phyloP scores from a whole-genome alignment of 2,329 filamentous ascomycete species.

The Nigrospora osmanthi region DNA sequence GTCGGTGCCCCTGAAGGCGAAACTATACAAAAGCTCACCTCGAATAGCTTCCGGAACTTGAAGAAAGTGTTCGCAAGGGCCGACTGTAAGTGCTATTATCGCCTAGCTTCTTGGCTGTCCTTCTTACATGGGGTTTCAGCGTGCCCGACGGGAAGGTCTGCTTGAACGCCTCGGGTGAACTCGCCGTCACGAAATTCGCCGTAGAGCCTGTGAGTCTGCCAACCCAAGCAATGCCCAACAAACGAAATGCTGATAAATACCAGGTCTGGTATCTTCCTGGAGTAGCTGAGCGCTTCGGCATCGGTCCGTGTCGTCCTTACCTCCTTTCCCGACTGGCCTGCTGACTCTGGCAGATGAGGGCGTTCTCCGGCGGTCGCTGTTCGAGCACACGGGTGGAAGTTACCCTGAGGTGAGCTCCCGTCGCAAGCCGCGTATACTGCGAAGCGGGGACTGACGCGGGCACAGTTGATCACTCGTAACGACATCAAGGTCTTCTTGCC shows the following conservation, averaged over 20 bases:
- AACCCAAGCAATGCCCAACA: neutral
- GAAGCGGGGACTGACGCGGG: neutral
- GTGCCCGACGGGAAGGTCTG: slow-evolving; percentile 81
- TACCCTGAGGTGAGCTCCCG: slow-evolving; percentile 64
- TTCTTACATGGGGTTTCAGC: slow-evolving; percentile 22
- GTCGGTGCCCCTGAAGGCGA: slow-evolving; percentile 15
- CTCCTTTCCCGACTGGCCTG: slow-evolving; percentile 1
- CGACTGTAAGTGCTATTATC: slow-evolving; percentile 46
- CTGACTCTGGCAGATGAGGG: slow-evolving; percentile 61
- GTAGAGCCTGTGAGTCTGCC: slow-evolving; percentile 71
- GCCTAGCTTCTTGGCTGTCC: neutral
- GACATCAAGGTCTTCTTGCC: slow-evolving; percentile 96
- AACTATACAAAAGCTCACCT: slow-evolving; percentile 4
- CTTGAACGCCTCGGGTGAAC: slow-evolving; percentile 75
- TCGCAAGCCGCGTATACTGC: neutral
- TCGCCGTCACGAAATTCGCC: slow-evolving; percentile 92
- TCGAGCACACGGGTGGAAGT: slow-evolving; percentile 91
- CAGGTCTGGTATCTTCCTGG: slow-evolving; percentile 75
- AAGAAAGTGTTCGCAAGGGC: slow-evolving; percentile 75
- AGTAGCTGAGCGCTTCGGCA: slow-evolving; percentile 87
- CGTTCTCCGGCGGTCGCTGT: slow-evolving; percentile 75
- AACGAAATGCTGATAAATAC: neutral
- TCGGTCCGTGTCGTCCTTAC: slow-evolving; percentile 43
- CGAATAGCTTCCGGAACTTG: slow-evolving; percentile 72
- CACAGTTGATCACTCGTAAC: slow-evolving; percentile 73